A percentile compares a stretch with the other conserved stretches of the same genome.
These are phyloP conservation scores for Holtermanniella nyarrowii DNA, from an alignment of 768 basidiomycete species.

Conservation along the genomic window DNA sequence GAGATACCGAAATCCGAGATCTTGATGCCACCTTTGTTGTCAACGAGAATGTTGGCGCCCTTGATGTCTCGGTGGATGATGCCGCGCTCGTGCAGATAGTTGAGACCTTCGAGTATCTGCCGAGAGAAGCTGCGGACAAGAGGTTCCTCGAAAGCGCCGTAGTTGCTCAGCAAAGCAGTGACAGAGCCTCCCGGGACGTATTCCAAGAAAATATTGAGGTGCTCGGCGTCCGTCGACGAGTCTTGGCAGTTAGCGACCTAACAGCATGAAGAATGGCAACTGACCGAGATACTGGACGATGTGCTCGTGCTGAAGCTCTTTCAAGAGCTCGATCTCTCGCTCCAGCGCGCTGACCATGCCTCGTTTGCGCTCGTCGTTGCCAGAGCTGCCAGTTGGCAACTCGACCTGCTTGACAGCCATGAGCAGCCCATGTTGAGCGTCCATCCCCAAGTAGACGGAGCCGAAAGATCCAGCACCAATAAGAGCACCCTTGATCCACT, in stretches of 20 bases:
- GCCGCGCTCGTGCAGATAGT: slow-evolving; percentile 82
- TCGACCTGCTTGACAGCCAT: slow-evolving; percentile 99
- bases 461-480: slow-evolving; percentile 93
- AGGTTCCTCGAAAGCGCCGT: slow-evolving; percentile 87
- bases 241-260: slow-evolving; percentile 46
- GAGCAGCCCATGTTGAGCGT: slow-evolving; percentile 72
- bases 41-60: slow-evolving; percentile 94
- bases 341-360: slow-evolving; percentile 87
- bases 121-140: slow-evolving; percentile 86
- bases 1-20: slow-evolving; percentile 97
- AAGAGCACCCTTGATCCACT: slow-evolving; percentile 94
- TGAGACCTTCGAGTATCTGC: slow-evolving; percentile 77
- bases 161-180: slow-evolving; percentile 73
- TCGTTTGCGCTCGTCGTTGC: slow-evolving; percentile 86
- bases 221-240: slow-evolving; percentile 81
- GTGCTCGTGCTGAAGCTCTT: slow-evolving; percentile 91
- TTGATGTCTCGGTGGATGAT: slow-evolving; percentile 99
- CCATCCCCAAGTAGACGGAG: slow-evolving; percentile 92
- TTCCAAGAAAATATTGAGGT: slow-evolving; percentile 91
- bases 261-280: slow-evolving; percentile 30
- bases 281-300: slow-evolving; percentile 94
- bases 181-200: slow-evolving; percentile 95
- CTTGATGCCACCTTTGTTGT: slow-evolving; percentile 95
- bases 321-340: slow-evolving; percentile 88
- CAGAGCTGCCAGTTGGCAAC: slow-evolving; percentile 67